phyloP scores from a whole-genome alignment of 805 yeast genomes.

The Pichia phayaonensis region DNA sequence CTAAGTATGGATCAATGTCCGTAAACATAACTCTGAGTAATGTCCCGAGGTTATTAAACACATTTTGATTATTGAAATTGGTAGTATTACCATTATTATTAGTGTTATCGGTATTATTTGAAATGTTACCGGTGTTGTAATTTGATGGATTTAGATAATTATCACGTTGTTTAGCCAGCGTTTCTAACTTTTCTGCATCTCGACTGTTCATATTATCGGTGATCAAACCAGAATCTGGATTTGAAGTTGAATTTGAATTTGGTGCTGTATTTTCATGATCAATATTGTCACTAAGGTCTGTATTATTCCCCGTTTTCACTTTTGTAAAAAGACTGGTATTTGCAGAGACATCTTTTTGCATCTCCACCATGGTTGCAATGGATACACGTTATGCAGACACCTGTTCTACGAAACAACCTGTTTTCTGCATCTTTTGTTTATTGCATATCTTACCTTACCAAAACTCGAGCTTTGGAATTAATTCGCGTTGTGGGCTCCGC shows the following conservation, averaged over 20 bases:
- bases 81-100: background rate
- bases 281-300: background rate
- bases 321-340: background rate
- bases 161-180: constrained; percentile 5
- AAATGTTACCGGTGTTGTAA: background rate
- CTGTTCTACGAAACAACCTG: background rate
- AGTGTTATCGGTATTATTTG: background rate
- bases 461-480: no score
- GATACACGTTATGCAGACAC: background rate
- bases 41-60: background rate
- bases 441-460: no score
- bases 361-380: background rate
- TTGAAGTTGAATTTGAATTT: background rate
- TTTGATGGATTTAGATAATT: background rate
- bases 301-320: background rate
- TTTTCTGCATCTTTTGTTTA: background rate
- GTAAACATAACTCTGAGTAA: background rate
- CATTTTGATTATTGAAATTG: background rate
- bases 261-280: background rate
- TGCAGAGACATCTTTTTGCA: background rate
- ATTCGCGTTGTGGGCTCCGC: background rate
- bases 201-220: background rate
- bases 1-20: constrained; percentile 5
- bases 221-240: background rate
- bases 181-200: constrained; percentile 2